Base-by-base conservation (phyloP, 345 rosid species). In the Durio zibethinus region DNA sequence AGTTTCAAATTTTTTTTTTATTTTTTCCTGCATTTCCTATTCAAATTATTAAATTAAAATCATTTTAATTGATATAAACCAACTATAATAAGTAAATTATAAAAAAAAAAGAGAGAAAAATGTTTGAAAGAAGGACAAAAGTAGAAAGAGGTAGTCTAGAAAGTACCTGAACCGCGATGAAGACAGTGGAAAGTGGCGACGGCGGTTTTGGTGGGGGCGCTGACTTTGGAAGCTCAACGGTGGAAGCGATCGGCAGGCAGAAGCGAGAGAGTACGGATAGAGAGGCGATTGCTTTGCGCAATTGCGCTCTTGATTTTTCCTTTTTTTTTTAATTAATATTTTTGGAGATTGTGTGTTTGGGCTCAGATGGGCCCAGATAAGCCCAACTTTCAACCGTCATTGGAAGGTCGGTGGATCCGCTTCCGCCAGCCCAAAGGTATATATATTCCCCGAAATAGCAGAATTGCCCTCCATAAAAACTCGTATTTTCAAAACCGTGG, bases 401-500 rank as follows among this genome's bases (percentile, higher is more conserved):
- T 53, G 15, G 18, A 33, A 15, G 63, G 36, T 31, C 2, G 40
- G 16, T 45, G 5, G 43, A 15, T 53, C n/a, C 54, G 38, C 38
- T 20, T 18, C 25, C 36, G 4, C 61, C 23, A 52, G 61, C 40
- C 75, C 62, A 52, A 72, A 33, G 14, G 23, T 18, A 52, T 52
- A 48, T 29, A 72, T 31, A 83, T 76, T 18, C 20, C 16, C 0
- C 0, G 50, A 81, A 79, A 82, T 86, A 42, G 77, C 83, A 57
- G 69, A 80, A 87, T 73, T 78, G 50, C 84, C 85, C 84, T 84
- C 65, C 20, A 4, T 12, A 0, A 1, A 6, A n/a, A 25, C 36
- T 18, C 42, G 57, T 14, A 64, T 80, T 82, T 87, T 76, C 82
- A 81, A 84, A 72, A 56, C 67, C 79, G 81, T 79, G 85, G 87